phyloP scores from a whole-genome alignment of 192 early-diverging fungal species.

The Spizellomyces sp. region DNA sequence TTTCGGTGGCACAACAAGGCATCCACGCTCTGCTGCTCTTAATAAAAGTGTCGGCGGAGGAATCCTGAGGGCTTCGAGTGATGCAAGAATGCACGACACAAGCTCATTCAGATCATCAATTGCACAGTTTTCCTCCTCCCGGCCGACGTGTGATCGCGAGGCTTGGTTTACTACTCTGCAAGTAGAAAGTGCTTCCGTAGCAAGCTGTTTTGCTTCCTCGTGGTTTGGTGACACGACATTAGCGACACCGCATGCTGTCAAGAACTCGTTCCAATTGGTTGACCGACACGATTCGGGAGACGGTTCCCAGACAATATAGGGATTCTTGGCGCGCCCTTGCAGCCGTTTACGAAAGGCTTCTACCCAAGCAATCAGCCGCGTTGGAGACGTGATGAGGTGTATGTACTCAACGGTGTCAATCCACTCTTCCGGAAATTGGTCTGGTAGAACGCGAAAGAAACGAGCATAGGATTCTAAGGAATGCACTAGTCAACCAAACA shows the following conservation, averaged over 20 bases:
- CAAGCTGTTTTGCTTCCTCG: slow-evolving; percentile 11
- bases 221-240: slow-evolving; percentile 28
- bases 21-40: background rate
- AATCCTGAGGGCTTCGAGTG: background rate
- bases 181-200: background rate
- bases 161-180: background rate
- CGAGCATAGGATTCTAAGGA: slow-evolving; percentile 8
- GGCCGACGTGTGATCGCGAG: background rate
- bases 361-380: slow-evolving; percentile 9
- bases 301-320: slow-evolving; percentile 27
- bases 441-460: slow-evolving; percentile 25
- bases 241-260: background rate
- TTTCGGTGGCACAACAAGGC: background rate
- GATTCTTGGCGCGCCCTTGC: background rate
- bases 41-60: background rate
- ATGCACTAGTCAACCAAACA: background rate
- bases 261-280: slow-evolving; percentile 10
- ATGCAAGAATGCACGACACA: background rate
- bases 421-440: slow-evolving; percentile 7
- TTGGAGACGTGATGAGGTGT: slow-evolving; percentile 13
- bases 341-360: background rate
- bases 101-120: background rate
- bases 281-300: slow-evolving; percentile 24
- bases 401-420: slow-evolving; percentile 20
- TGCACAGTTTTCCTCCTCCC: too few species aligned